Base-by-base conservation (phyloP, 2,329 filamentous ascomycete genomes). In the Fusarium verrucosum region DNA sequence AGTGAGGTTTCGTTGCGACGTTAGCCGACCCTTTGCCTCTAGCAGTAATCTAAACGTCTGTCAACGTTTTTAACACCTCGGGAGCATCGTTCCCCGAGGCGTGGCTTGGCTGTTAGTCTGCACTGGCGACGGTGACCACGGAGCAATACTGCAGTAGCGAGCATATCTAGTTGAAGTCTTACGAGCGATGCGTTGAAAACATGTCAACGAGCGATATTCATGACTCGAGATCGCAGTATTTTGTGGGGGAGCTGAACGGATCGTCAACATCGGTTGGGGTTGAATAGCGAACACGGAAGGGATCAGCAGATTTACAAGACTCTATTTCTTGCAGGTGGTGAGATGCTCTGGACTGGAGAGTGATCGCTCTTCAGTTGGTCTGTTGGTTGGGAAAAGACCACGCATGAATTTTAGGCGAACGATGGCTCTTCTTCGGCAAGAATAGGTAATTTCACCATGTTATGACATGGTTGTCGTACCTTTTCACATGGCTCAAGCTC, bases 161-260 rank as follows among this genome's bases (percentile, higher is more conserved):
- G 5, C 10, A 45, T 28, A 45, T 11, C 10, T 45, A 23, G 20
- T 35, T 16, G 16, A 16, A 9, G 13, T 14, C n/a, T 7, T 3
- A 20, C 35, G n/a, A 16, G 7, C 30, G n/a, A 35, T 30, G 10
- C 10, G 32, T 50, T 41, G 30, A 32, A 17, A 30, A 22, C 11
- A 17, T 35, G 37, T 46, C 23, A 23, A 33, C 17, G 20, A n/a
- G 11, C n/a, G 10, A 23, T 16, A 19, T 41, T 11, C 20, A 32
- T 60, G 57, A 60, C 57, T 59, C 57, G 55, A 53, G 23, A 28
- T 40, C 11, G 23, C 16, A 44, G 20, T 19, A 28, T 42, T 23
- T 33, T 20, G 54, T 53, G 54, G 54, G 42, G 54, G 55, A 59
- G 57, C 57, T 59, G 57, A 59, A 16, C 36, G 4, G 37, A 59